Conservation (phyloP, 352 stramenopile genomes). For the Sclerospora graminicola region DNA sequence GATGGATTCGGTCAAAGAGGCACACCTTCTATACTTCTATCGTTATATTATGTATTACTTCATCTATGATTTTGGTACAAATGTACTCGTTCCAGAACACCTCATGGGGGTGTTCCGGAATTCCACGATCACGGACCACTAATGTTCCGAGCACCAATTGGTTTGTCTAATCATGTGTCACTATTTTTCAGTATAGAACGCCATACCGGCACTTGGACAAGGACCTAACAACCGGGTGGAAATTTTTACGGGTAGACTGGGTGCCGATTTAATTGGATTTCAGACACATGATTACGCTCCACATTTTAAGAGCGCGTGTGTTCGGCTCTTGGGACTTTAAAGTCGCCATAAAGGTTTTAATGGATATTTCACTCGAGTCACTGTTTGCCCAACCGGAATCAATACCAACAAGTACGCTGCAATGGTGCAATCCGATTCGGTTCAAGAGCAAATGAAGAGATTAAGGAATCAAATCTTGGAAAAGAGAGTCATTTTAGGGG, state of each 20-base stretch:
- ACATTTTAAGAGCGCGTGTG: conserved; percentile 83
- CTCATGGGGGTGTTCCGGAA: too few species aligned
- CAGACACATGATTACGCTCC: conserved; percentile 87
- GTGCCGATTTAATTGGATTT: conserved; percentile 84
- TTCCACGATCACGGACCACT: too few species aligned
- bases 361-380: conserved; percentile 81
- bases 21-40: too few species aligned
- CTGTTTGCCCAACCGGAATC: conserved; percentile 83
- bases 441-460: conserved; percentile 56
- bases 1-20: too few species aligned
- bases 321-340: conserved; percentile 78
- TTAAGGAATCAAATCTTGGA: conserved; percentile 58
- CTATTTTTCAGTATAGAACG: too few species aligned
- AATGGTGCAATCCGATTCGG: conserved; percentile 42
- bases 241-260: conserved; percentile 80
- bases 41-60: too few species aligned
- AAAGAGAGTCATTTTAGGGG: conserved; percentile 77
- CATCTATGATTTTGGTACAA: too few species aligned
- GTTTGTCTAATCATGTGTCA: too few species aligned
- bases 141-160: too few species aligned
- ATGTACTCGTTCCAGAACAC: too few species aligned
- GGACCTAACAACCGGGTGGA: conserved; percentile 82
- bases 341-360: conserved; percentile 83
- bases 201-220: too few species aligned
- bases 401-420: conserved; percentile 71